Evolutionary conservation across 2,329 filamentous ascomycete genomes (phyloP).

Genomic region (Apiospora sp.): DNA sequence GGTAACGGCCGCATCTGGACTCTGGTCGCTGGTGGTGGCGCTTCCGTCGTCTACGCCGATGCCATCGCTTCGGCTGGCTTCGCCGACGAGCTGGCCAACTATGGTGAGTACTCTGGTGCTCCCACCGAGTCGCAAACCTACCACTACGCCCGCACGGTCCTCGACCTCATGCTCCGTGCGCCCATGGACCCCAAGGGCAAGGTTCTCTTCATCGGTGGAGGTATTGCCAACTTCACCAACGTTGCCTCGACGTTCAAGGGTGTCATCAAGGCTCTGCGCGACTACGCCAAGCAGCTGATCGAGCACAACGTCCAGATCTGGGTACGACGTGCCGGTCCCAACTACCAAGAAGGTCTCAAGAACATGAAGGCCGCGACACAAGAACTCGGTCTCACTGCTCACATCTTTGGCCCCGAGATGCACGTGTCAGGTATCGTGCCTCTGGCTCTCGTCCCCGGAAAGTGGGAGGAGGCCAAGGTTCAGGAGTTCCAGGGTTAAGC

Average conservation of each 20-base stretch:
- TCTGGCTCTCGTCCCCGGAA: constrained; percentile 77
- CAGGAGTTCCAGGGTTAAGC: constrained; percentile 67
- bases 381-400: constrained; percentile 82
- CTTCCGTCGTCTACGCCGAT: constrained; percentile 98
- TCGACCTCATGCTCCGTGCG: constrained; percentile 96
- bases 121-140: constrained; percentile 98
- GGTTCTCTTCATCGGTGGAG: constrained; percentile 98
- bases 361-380: constrained; percentile 98
- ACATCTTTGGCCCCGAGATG: constrained; percentile 80
- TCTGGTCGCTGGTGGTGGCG: constrained; percentile 97
- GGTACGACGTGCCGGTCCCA: constrained; percentile 89
- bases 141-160: constrained; percentile 97
- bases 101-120: constrained; percentile 99
- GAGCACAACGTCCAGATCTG: constrained; percentile 99
- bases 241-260: constrained; percentile 99
- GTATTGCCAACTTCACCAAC: constrained; percentile 99
- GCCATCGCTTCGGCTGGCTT: constrained; percentile 97
- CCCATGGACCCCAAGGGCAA: constrained; percentile 89
- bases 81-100: constrained; percentile 97
- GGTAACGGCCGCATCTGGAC: constrained; percentile 94
- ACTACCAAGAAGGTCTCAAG: constrained; percentile 99
- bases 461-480: constrained; percentile 67
- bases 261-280: constrained; percentile 94
- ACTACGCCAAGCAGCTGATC: constrained; percentile 82
- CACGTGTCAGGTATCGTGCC: constrained; percentile 98